A percentile compares a stretch with the other conserved stretches of the same genome.
These are phyloP conservation scores for Fusarium albidum DNA, from an alignment of 2,329 filamentous ascomycete species.

Conservation along the genomic window DNA sequence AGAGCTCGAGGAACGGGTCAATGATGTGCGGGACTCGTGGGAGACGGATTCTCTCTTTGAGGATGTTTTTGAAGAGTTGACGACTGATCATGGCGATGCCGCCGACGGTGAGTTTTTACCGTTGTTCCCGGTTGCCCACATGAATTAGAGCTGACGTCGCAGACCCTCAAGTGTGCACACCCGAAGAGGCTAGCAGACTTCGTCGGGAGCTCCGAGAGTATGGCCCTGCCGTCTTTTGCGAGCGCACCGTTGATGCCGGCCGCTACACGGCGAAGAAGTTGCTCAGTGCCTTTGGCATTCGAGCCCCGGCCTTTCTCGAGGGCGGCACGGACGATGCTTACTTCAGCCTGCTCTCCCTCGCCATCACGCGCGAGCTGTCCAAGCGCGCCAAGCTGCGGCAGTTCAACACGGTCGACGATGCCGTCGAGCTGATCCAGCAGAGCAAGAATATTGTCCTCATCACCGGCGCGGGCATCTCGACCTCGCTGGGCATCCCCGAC, in stretches of 20 bases:
- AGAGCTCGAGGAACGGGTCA: conserved; percentile 61
- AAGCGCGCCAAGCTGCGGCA: conserved; percentile 81
- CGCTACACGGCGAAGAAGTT: conserved; percentile 82
- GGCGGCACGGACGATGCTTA: conserved; percentile 74
- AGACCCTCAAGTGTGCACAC: conserved; percentile 65
- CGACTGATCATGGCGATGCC: conserved; percentile 58
- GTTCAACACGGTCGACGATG: conserved; percentile 90
- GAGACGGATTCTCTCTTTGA: conserved; percentile 71
- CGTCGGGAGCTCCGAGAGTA: conserved; percentile 76
- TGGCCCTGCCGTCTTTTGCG: conserved; percentile 81
- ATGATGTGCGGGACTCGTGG: conserved; percentile 64
- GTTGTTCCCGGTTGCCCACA: neutral
- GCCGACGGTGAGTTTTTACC: conserved; percentile 53
- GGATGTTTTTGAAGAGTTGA: conserved; percentile 67
- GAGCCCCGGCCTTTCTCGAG: conserved; percentile 77
- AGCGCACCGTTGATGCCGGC: conserved; percentile 73
- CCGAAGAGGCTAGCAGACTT: conserved; percentile 73
- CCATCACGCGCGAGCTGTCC: conserved; percentile 80
- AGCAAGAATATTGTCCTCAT: conserved; percentile 89
- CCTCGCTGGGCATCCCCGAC: conserved; percentile 94
- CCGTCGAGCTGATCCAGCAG: conserved; percentile 76
- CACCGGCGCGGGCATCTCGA: conserved; percentile 96
- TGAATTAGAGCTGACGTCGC: neutral
- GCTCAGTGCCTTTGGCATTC: conserved; percentile 84
- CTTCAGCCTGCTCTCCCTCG: conserved; percentile 77